These are phyloP conservation scores for Ammopiptanthus mongolicus DNA, from an alignment of 306 rosid species.

Conservation along the genomic window DNA sequence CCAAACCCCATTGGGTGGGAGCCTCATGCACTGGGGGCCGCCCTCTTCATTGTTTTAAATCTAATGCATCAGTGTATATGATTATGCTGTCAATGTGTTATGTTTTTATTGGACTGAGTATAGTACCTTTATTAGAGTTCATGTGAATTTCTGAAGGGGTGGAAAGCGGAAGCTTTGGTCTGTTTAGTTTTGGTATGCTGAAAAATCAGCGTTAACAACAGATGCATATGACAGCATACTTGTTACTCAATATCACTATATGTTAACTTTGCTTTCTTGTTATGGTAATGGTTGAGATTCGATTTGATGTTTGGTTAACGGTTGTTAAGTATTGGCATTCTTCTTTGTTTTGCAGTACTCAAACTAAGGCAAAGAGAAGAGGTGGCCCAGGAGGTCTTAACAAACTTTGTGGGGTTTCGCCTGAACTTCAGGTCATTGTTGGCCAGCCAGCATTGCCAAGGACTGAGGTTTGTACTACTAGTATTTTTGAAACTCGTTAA, in stretches of 20 bases:
- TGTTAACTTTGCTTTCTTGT: neutral
- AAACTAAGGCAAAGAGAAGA: conserved; percentile 66
- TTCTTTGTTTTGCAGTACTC: conserved; percentile 38
- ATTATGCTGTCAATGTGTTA: neutral
- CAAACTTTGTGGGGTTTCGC: conserved; percentile 79
- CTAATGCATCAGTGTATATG: neutral
- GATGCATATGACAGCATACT: neutral
- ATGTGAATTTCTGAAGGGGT: neutral
- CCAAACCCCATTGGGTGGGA: too few species aligned
- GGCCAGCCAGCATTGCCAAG: conserved; percentile 76
- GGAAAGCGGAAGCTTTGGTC: neutral
- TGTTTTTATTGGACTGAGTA: neutral
- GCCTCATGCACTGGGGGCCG: too few species aligned
- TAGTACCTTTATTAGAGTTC: neutral
- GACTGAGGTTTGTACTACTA: conserved; percentile 55
- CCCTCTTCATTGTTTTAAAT: too few species aligned
- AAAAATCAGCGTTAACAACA: neutral
- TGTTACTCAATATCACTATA: neutral
- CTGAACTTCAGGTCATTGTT: conserved; percentile 87
- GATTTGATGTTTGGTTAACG: conserved; percentile 5
- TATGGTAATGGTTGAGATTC: neutral
- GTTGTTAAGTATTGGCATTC: neutral
- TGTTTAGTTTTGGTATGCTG: neutral
- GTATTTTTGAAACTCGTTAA: neutral
- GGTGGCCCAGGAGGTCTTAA: conserved; percentile 91